phyloP scores from a whole-genome alignment of 2,329 filamentous ascomycete genomes.

The Coleophoma eucalyptorum region DNA sequence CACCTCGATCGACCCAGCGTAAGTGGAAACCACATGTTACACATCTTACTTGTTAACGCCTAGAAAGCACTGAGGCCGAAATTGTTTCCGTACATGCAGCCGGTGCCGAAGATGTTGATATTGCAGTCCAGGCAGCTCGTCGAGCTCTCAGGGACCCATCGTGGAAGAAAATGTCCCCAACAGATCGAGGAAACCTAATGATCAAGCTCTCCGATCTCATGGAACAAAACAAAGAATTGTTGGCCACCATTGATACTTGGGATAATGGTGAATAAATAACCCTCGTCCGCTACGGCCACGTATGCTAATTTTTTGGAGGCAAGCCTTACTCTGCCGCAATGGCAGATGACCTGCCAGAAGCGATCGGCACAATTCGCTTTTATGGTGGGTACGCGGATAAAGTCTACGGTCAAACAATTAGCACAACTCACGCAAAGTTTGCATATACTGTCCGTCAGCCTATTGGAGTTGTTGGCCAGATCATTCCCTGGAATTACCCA shows the following conservation, averaged over 20 bases:
- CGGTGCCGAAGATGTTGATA: constrained; percentile 58
- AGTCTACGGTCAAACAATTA: constrained; percentile 68
- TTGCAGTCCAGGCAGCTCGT: constrained; percentile 62
- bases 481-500: constrained; percentile 78
- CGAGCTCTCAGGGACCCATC: constrained; percentile 59
- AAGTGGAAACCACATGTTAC: constrained; percentile 18
- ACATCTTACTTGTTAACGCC: neutral
- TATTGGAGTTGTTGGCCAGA: constrained; percentile 68
- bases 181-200: constrained; percentile 64
- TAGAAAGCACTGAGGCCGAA: constrained; percentile 52
- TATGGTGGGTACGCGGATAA: constrained; percentile 77
- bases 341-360: constrained; percentile 56
- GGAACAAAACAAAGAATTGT: constrained; percentile 54
- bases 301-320: constrained; percentile 65
- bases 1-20: constrained; percentile 65
- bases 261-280: constrained; percentile 61
- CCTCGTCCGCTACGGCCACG: constrained; percentile 54
- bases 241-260: constrained; percentile 59
- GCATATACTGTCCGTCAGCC: constrained; percentile 73
- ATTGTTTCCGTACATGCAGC: constrained; percentile 69
- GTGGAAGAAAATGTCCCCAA: constrained; percentile 62
- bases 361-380: constrained; percentile 59
- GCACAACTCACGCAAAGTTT: constrained; percentile 62
- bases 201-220: constrained; percentile 65
- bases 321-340: constrained; percentile 66